Evolutionary conservation across 2,329 filamentous ascomycete species (phyloP), one percentile per base, ranked within the genome.

Genomic region (Thelonectria blattea): DNA sequence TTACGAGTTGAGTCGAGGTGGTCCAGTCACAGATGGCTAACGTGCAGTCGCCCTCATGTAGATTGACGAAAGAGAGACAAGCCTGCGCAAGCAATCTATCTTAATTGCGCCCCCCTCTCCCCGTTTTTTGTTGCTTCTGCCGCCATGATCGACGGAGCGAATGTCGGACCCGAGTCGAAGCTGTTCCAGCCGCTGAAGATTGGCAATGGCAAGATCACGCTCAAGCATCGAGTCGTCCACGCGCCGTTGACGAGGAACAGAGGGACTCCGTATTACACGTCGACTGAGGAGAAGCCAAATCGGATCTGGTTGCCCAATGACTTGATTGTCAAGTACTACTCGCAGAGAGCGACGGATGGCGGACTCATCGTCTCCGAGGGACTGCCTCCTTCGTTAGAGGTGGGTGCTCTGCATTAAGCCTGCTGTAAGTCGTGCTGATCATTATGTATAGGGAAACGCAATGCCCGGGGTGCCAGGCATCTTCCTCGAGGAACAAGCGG

Each of bases 391-490:
- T 82, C 80, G 11, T 60, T 78, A 47, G 68, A 77, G 71, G 67
- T 68, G 68, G 20, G 62, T 5, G 24, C 18, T 7, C 4, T 6
- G 2, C 22, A 9, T 7, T 7, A 7, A 24, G 22, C 4, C 22
- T 24, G 22, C 32, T 34, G 32, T 10, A 34, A 10, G 27, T 30
- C 5, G 10, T 37, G 34, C 34, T 37, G 15, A 37, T 15, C 4
- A 7, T 15, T 60, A n/a, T n/a, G n/a, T n/a, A 3, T 9, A 73
- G 70, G 70, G 72, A 1, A 74, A 74, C 30, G 73, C 68, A 5
- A 74, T 73, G 65, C 67, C 75, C 41, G 82, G 85, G 55, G 80
- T 82, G 0, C 87, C 88, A 0, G 86, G 85, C 1, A 83, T 90
- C 66, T 88, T 79, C 66, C 81, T 73, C 43, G 72, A 79, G 1